phyloP scores from a whole-genome alignment of 495 filamentous ascomycete species.

The Podospora conica region DNA sequence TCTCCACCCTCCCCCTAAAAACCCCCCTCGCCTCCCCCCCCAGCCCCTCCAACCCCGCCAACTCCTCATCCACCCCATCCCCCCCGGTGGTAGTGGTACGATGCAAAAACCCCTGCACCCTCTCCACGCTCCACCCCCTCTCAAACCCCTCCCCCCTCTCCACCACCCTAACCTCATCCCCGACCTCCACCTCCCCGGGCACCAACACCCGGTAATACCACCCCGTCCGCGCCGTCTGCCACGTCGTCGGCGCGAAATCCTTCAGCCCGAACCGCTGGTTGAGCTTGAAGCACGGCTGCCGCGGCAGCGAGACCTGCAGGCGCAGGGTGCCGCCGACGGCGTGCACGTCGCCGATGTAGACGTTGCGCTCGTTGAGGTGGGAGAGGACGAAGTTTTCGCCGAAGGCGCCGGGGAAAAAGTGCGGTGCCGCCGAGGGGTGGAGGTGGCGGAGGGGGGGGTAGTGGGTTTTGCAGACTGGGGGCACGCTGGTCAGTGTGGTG shows the following conservation, averaged over 20 bases:
- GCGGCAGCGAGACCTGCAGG: conserved; percentile 38
- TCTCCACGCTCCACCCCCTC: conserved; percentile 49
- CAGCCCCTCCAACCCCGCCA: conserved; percentile 41
- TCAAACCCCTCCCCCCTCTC: conserved; percentile 41
- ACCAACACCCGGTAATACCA: conserved; percentile 51
- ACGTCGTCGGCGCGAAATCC: conserved; percentile 49
- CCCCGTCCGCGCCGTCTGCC: conserved; percentile 45
- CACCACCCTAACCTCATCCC: conserved; percentile 41
- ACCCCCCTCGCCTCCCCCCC: conserved; percentile 40
- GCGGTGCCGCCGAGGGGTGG: conserved; percentile 34
- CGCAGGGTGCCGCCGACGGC: conserved; percentile 26
- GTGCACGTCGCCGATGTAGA: conserved; percentile 52
- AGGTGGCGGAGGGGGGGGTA: conserved; percentile 45
- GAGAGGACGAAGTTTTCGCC: conserved; percentile 52
- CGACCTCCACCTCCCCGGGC: conserved; percentile 42
- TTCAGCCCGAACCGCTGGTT: conserved; percentile 51
- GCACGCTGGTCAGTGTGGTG: background rate
- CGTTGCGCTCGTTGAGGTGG: conserved; percentile 49
- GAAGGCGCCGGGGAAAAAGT: conserved; percentile 47
- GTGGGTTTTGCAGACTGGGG: conserved; percentile 44
- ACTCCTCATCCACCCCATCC: conserved; percentile 41
- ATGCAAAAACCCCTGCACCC: conserved; percentile 51
- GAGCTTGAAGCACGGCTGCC: conserved; percentile 53
- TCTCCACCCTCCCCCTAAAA: conserved; percentile 36
- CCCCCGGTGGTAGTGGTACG: conserved; percentile 36